Evolutionary conservation across 2,329 filamentous ascomycete species (phyloP).

Genomic region (Trichoderma afroharzianum): DNA sequence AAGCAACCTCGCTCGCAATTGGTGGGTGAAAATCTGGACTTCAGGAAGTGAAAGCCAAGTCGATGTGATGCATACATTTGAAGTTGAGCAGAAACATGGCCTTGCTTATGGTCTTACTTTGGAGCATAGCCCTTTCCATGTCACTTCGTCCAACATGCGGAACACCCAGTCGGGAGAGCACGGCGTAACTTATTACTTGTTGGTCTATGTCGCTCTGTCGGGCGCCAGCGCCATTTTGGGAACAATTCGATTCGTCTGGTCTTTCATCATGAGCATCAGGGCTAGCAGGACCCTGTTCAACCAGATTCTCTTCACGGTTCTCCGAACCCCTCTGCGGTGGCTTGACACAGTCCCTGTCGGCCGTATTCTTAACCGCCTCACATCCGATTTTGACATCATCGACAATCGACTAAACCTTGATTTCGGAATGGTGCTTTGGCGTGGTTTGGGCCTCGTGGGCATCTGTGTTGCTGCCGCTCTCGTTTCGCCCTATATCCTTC

Average conservation of each 20-base stretch:
- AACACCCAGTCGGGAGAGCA: conserved; percentile 30
- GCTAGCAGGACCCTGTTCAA: conserved; percentile 68
- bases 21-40: conserved; percentile 65
- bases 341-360: conserved; percentile 76
- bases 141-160: conserved; percentile 31
- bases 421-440: conserved; percentile 56
- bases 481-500: conserved; percentile 63
- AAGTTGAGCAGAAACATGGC: conserved; percentile 31
- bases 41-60: conserved; percentile 25
- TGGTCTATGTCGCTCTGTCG: conserved; percentile 63
- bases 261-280: conserved; percentile 62
- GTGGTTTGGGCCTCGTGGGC: conserved; percentile 59
- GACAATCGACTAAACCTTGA: conserved; percentile 65
- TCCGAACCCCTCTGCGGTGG: conserved; percentile 73
- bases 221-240: conserved; percentile 54
- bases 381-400: conserved; percentile 70
- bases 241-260: conserved; percentile 59
- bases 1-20: conserved; percentile 57
- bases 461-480: conserved; percentile 65
- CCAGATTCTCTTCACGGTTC: conserved; percentile 61
- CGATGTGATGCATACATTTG: conserved; percentile 17
- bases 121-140: conserved; percentile 44
- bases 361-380: conserved; percentile 74
- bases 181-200: conserved; percentile 60
- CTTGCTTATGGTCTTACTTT: conserved; percentile 44